A percentile compares a stretch with the other conserved stretches of the same genome.
Conservation (phyloP, 495 filamentous ascomycete genomes). For the Pseudevernia furfuracea region DNA sequence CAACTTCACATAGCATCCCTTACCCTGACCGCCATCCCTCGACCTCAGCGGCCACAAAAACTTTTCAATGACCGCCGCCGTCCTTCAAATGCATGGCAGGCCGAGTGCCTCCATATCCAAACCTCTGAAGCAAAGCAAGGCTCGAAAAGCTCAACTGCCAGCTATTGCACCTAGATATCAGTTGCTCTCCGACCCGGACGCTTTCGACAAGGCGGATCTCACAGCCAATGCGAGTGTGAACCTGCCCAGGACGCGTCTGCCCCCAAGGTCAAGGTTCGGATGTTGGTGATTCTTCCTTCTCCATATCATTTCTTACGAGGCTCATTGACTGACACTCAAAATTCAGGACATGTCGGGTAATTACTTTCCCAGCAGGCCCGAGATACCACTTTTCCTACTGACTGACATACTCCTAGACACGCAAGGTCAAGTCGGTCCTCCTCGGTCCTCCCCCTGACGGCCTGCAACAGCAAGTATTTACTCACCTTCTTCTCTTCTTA, state of each 20-base stretch:
- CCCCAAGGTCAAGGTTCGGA: constrained; percentile 45
- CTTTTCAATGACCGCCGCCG: constrained; percentile 12
- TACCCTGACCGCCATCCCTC: background rate
- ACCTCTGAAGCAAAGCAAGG: constrained; percentile 5
- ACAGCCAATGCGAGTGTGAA: constrained; percentile 24
- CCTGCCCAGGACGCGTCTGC: constrained; percentile 43
- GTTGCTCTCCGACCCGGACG: constrained; percentile 14
- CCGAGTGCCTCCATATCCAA: constrained; percentile 1
- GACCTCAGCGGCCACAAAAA: background rate
- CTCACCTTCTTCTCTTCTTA: constrained; percentile 8
- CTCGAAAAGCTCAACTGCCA: constrained; percentile 30
- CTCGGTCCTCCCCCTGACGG: background rate
- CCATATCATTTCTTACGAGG: constrained; percentile 16
- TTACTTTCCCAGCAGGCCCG: constrained; percentile 16
- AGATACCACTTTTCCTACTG: constrained; percentile 4
- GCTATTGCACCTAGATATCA: constrained; percentile 46
- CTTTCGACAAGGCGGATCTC: constrained; percentile 11
- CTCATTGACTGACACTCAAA: constrained; percentile 16
- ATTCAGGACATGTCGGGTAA: constrained; percentile 45
- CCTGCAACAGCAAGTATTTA: background rate
- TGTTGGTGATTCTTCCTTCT: constrained; percentile 40
- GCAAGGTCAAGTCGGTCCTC: constrained; percentile 39
- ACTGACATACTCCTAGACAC: constrained; percentile 32
- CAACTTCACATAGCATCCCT: background rate
- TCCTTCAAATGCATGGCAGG: constrained; percentile 7